Conservation (phyloP, 208 protist genomes). For the Leishmania guyanensis region DNA sequence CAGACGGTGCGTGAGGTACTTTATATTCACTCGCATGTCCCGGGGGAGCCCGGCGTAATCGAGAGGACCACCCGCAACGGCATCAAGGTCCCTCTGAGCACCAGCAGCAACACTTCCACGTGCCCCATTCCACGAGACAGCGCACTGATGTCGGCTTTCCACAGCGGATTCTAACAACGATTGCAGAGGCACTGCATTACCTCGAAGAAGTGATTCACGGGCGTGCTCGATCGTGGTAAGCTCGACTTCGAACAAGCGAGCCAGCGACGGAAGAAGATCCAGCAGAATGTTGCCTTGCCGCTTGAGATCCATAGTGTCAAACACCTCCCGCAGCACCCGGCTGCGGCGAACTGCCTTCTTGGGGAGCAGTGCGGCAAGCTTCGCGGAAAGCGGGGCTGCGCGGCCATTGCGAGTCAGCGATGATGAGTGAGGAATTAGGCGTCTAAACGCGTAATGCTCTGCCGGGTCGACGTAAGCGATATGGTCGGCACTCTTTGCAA, state of each 20-base stretch:
- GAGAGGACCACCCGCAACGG: background rate
- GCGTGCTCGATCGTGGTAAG: conserved; percentile 29
- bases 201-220: conserved; percentile 4
- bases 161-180: conserved; percentile 19
- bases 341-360: conserved; percentile 39
- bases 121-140: conserved; percentile 3
- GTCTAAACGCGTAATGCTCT: background rate
- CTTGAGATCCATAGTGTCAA: conserved; percentile 64
- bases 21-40: conserved; percentile 5
- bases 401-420: background rate
- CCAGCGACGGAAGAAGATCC: conserved; percentile 38
- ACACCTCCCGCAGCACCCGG: conserved; percentile 58
- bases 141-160: conserved; percentile 10
- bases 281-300: conserved; percentile 36
- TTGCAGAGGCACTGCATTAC: background rate
- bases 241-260: conserved; percentile 59
- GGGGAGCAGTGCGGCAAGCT: conserved; percentile 19
- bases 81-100: background rate
- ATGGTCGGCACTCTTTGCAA: background rate
- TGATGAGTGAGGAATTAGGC: background rate
- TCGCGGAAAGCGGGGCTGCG: conserved; percentile 15
- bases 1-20: conserved; percentile 19
- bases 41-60: conserved; percentile 3
- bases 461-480: background rate
- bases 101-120: background rate